Percentiles rank a stretch among this genome's conserved stretches.
Conservation (phyloP, 1,139 yeast species). For the Meyerozyma smithsonii region DNA sequence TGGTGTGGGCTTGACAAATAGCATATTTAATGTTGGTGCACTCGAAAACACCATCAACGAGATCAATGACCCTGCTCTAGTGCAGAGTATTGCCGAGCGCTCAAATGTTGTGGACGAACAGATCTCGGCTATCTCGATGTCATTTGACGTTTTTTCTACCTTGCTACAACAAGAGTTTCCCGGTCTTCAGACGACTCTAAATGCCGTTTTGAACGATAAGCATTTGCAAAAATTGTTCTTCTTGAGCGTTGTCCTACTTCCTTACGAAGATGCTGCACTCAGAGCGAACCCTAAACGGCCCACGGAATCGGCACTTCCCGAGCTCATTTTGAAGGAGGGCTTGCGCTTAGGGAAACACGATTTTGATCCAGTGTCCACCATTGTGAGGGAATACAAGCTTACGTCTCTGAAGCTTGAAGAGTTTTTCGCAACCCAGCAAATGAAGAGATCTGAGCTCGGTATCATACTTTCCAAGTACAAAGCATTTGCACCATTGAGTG, state of each 20-base stretch:
- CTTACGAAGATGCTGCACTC: slow-evolving; percentile 41
- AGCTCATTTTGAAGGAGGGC: slow-evolving; percentile 59
- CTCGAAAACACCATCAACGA: slow-evolving; percentile 18
- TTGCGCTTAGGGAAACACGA: slow-evolving; percentile 60
- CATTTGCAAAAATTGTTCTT: slow-evolving; percentile 38
- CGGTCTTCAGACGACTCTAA: neutral
- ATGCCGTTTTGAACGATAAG: slow-evolving; percentile 11
- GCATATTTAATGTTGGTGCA: slow-evolving; percentile 51
- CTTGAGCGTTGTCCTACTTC: slow-evolving; percentile 43
- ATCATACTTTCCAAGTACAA: slow-evolving; percentile 51
- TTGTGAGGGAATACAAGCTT: slow-evolving; percentile 19
- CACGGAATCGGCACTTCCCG: slow-evolving; percentile 21
- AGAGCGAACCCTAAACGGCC: slow-evolving; percentile 34
- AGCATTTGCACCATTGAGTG: slow-evolving; percentile 44
- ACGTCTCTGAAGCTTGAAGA: slow-evolving; percentile 13
- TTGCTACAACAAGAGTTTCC: neutral
- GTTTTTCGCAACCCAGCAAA: slow-evolving; percentile 19
- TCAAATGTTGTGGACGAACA: neutral
- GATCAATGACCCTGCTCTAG: slow-evolving; percentile 12
- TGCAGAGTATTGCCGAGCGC: slow-evolving; percentile 4
- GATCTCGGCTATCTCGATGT: neutral
- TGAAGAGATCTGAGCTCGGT: slow-evolving; percentile 59
- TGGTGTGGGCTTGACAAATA: slow-evolving; percentile 48
- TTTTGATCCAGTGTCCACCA: slow-evolving; percentile 44
- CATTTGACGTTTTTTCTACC: neutral